Base-by-base conservation (phyloP, 108 stramenopile genomes). In the Phaeodactylum tricornutum region DNA sequence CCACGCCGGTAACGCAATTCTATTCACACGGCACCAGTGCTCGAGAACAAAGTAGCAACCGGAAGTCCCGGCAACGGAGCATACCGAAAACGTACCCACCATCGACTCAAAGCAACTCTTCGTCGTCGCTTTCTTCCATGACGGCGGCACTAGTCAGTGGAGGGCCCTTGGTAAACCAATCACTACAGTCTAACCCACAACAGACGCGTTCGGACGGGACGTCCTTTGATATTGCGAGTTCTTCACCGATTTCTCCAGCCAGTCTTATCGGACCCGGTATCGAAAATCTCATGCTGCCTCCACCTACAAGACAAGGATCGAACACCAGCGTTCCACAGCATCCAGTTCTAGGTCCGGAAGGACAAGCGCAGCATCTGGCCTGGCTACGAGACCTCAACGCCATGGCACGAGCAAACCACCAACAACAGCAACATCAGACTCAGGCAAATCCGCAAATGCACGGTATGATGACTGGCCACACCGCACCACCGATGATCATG, bases 241-340 rank as follows among this genome's bases (percentile, higher is more conserved):
- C 23, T 38, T 75, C 78, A 34, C 85, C 85, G 8, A 64, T 87
- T n/a, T 80, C 81, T 23, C 81, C 86, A 16, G 61, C 82, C 4
- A 62, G 65, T 16, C 66, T 77, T 66, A 59, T 83, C 57, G 77
- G 79, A 30, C 20, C 44, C 12, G 71, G 49, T 1, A 71, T 78
- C 14, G 86, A 87, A 67, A 75, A 52, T 57, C 68, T 87, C 36
- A 78, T 83, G 79, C 52, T 87, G 9, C 86, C 86, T 7, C 79
- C 79, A 31, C 71, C 74, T 9, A 54, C 68, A 24, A 42, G 63
- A 57, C 5, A 5, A 20, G 37, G 17, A 19, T 14, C 2, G 35
- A 20, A 32, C 20, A 25, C 50, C 16, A 19, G 1, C 8, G 35
- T 26, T 37, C 8, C 35, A 15, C 21, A 21, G 35, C 35, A 9